Base-by-base conservation (phyloP, 1,284 basidiomycete genomes). In the Trametes hirsuta region DNA sequence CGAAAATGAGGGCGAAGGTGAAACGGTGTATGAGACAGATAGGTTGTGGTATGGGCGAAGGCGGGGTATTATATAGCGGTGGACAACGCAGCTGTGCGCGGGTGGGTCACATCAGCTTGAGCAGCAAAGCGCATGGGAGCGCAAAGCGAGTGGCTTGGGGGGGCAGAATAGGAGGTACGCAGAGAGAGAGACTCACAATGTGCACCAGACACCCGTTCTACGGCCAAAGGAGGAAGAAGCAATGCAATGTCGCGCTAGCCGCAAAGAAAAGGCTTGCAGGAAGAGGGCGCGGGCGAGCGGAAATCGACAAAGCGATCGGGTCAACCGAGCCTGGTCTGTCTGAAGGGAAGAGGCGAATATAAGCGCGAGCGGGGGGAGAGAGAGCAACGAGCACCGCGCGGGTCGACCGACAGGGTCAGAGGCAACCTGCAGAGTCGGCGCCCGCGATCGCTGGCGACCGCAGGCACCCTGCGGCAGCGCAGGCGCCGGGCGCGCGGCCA, bases 281-380 rank as follows among this genome's bases (percentile, higher is more conserved):
- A 46, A 8, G n/a, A 39, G 34, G 15, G 18, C 21, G 37, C 46
- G 45, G 40, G 24, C 53, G 24, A n/a, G 53, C 52, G 42, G 42
- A 47, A 30, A 10, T 40, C 11, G 35, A 25, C 55, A 63, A 58
- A 66, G 59, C 57, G 63, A 51, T 61, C 68, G 68, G 68, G 54
- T 65, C 68, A 65, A 65, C 68, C 68, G 68, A 68, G 55, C 47
- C 56, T 65, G 47, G 47, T 54, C 46, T 55, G 63, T 58, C 65
- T 63, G 62, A 30, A 50, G 6, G 37, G 1, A 25, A 57, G 56
- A 36, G 59, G 41, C 36, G 49, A 41, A 61, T 56, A 66, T 30
- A 18, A 39, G 39, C 15, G 35, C 35, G 40, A 25, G 46, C 24
- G 36, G 10, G 34, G n/a, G 39, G 39, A 51, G 56, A 60, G 57